These are phyloP conservation scores for Posidonia australis DNA, from an alignment of 106 monocot genomes.

Conservation along the genomic window DNA sequence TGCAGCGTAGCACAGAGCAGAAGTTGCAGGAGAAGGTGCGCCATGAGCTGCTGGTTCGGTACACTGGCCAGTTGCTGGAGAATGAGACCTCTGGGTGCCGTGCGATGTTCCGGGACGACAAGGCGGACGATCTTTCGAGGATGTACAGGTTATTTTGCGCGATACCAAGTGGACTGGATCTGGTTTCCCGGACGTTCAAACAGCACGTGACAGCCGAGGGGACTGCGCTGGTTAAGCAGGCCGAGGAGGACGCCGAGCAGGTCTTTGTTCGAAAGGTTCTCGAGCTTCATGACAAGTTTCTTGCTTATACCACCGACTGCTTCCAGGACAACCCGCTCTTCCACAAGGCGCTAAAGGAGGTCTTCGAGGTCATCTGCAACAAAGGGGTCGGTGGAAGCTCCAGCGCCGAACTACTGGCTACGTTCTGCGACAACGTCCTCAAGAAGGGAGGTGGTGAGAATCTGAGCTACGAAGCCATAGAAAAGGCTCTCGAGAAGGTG, in stretches of 20 bases:
- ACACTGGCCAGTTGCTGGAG: slow-evolving; percentile 58
- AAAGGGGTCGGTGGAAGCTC: slow-evolving; percentile 21
- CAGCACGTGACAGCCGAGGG: slow-evolving; percentile 26
- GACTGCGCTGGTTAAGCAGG: slow-evolving; percentile 23
- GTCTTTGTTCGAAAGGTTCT: slow-evolving; percentile 26
- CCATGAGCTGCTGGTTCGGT: slow-evolving; percentile 55
- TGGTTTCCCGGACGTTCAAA: slow-evolving; percentile 22
- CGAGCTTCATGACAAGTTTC: slow-evolving; percentile 28
- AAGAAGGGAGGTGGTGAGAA: slow-evolving; percentile 29
- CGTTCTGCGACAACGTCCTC: slow-evolving; percentile 23
- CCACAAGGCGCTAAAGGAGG: slow-evolving; percentile 28
- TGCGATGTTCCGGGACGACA: slow-evolving; percentile 52
- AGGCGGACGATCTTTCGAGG: slow-evolving; percentile 31
- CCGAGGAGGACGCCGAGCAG: slow-evolving; percentile 26
- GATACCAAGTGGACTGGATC: slow-evolving; percentile 22
- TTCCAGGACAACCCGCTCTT: slow-evolving; percentile 23
- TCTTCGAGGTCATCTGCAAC: slow-evolving; percentile 28
- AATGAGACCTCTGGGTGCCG: slow-evolving; percentile 84
- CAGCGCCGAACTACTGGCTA: slow-evolving; percentile 27
- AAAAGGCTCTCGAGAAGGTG: slow-evolving; percentile 32
- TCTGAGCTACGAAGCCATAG: slow-evolving; percentile 26
- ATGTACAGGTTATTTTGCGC: slow-evolving; percentile 27
- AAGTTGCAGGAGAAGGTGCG: slow-evolving; percentile 84
- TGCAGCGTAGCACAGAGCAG: slow-evolving; percentile 72
- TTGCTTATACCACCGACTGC: slow-evolving; percentile 19